Base-by-base conservation (phyloP, 106 monocot species). In the Apostasia ramifera region DNA sequence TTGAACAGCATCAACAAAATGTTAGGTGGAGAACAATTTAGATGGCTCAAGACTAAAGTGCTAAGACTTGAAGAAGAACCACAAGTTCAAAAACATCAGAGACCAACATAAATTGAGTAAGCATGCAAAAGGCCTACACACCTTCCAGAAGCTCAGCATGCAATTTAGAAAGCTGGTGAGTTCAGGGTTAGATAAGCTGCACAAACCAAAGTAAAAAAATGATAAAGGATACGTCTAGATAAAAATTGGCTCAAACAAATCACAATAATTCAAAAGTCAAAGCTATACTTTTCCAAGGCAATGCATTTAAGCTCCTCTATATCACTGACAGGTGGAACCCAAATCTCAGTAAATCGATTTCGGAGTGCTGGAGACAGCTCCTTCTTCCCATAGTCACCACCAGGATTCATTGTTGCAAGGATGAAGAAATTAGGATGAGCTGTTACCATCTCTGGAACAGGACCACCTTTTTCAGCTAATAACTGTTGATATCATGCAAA, bases 351-450 rank as follows among this genome's bases (percentile, higher is more conserved):
- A 65, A 97, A 97, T 51, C 95, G 81, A 71, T 97, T 97, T 63
- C 92, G 72, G 45, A 97, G 78, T 57, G 95, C 92, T 65, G 95
- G 95, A 51, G 95, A 97, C 3, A 97, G 78, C 43, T 97, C 95
- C 68, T 97, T 97, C 65, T 97, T 97, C 9, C 95, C 95, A 83
- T 92, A 92, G 75, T 97, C 95, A 70, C 95, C 95, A 68, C 95
- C 95, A 61, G 95, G 95, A 81, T 97, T 97, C 95, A 97, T 97
- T 53, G 97, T 97, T 48, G 97, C 92, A 61, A 97, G 76, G 54
- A 97, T 68, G 53, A 92, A 86, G 69, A 97, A 97, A 57, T 97
- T 72, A 46, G 72, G 61, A 76, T 97, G 84, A 44, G 92, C 86
- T 40, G 71, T 83, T 73, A 97, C 68, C 69, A 55, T 81, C 67